phyloP scores from a whole-genome alignment of 805 yeast species.

The Pichia californica region DNA sequence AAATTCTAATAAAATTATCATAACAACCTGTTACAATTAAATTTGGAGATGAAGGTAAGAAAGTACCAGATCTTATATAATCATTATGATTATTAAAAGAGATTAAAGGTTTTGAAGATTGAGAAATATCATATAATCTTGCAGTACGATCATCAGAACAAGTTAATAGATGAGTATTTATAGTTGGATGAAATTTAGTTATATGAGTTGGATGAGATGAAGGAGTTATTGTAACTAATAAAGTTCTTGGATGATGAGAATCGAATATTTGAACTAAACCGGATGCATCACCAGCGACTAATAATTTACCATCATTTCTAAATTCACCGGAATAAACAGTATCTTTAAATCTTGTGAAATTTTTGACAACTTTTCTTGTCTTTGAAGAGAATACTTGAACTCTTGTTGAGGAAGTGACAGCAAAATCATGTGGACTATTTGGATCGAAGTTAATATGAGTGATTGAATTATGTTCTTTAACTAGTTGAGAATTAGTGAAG shows the following conservation, averaged over 20 bases:
- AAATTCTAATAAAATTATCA: conserved; percentile 79
- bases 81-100: conserved; percentile 75
- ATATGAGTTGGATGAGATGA: conserved; percentile 88
- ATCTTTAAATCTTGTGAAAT: conserved; percentile 83
- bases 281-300: conserved; percentile 93
- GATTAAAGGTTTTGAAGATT: conserved; percentile 62
- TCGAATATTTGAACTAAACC: conserved; percentile 91
- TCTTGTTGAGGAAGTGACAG: conserved; percentile 85
- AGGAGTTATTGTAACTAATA: conserved; percentile 75
- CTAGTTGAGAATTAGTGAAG: conserved; percentile 74
- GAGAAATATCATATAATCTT: conserved; percentile 83
- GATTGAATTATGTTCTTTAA: conserved; percentile 90
- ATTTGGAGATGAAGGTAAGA: conserved; percentile 62
- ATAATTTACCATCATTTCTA: conserved; percentile 81
- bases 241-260: conserved; percentile 63
- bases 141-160: conserved; percentile 90
- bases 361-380: conserved; percentile 84
- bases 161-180: conserved; percentile 68
- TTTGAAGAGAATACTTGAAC: conserved; percentile 91
- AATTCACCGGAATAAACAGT: conserved; percentile 89
- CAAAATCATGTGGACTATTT: conserved; percentile 80
- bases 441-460: conserved; percentile 87
- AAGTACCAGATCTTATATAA: conserved; percentile 77
- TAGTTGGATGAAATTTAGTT: conserved; percentile 80
- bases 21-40: conserved; percentile 90